phyloP scores from a whole-genome alignment of 805 yeast species.

The Candida insectorum region DNA sequence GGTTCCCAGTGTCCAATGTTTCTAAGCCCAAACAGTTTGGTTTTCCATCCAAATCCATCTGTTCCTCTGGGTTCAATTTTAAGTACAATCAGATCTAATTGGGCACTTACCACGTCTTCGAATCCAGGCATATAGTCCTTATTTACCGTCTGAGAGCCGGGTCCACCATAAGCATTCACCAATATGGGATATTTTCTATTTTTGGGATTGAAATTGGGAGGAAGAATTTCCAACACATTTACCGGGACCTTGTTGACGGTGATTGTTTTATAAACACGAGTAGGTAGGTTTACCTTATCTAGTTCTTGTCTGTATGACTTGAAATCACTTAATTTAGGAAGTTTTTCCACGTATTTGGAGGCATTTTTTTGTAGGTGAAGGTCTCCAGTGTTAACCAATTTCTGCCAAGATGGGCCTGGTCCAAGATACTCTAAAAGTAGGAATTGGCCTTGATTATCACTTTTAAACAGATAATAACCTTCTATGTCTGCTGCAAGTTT shows the following conservation, averaged over 20 bases:
- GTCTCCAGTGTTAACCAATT: constrained; percentile 45
- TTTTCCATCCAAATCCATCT: constrained; percentile 73
- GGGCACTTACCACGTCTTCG: constrained; percentile 56
- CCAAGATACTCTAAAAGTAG: constrained; percentile 67
- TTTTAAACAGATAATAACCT: constrained; percentile 65
- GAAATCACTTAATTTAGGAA: constrained; percentile 14
- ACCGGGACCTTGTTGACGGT: constrained; percentile 30
- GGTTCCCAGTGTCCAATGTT: constrained; percentile 77
- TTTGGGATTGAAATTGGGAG: constrained; percentile 48
- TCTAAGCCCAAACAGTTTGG: constrained; percentile 51
- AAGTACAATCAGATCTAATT: constrained; percentile 57
- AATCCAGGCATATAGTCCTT: constrained; percentile 49
- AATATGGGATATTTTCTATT: constrained; percentile 55
- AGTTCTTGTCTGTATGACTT: constrained; percentile 8
- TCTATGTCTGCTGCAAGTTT: constrained; percentile 29
- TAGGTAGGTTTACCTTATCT: constrained; percentile 48
- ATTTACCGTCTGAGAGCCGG: constrained; percentile 64
- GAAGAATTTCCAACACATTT: constrained; percentile 60
- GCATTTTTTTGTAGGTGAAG: constrained; percentile 16
- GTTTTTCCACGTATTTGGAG: constrained; percentile 12
- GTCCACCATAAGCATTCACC: constrained; percentile 76
- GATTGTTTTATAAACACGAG: constrained; percentile 36
- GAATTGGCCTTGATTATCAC: constrained; percentile 72
- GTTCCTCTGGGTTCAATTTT: constrained; percentile 81
- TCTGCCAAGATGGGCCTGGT: constrained; percentile 78